Evolutionary conservation across 2,329 filamentous ascomycete species (phyloP), one percentile per base, ranked within the genome.

Genomic region (Ceratocystiopsis minuta): DNA sequence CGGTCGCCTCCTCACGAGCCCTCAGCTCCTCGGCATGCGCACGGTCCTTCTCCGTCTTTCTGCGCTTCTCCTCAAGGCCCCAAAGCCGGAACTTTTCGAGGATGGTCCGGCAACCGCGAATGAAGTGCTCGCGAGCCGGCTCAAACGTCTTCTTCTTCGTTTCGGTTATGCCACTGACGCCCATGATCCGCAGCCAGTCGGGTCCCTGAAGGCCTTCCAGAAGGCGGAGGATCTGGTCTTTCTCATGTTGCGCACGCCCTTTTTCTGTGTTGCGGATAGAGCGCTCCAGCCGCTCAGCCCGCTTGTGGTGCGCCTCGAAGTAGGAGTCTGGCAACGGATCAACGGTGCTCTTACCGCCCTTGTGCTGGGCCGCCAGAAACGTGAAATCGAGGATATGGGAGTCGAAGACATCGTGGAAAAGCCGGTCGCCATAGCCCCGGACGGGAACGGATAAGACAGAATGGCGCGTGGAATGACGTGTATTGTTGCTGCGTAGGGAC

Each of bases 121-220:
- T 80, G 55, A 95, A 93, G 56, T 88, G 78, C 46, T 78, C 70
- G 24, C 90, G 74, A 46, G 90, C 90, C 3, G 80, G 77, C 58
- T 94, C 85, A 58, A 85, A 95, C 28, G 79, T 72, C 57, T 81
- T 90, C 60, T 84, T 88, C 53, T 84, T 83, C 17, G 75, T 76
- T 54, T 95, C 87, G 0, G 85, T 92, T 34, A 92, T 64, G 16
- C 73, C 84, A 48, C 77, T 88, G 32, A 96, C 80, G 20, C 88
- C 90, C 76, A 98, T 86, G 4, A 87, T 73, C 46, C 82, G 78
- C 43, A 95, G 66, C 90, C 90, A 98, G 58, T 96, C 90, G 44
- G 82, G 84, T 3, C 88, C 83, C 55, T 85, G 80, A 1, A 98
- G 68, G 16, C 85, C 85, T 42, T 90, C 85, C 7, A 95, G 67